Percentiles rank a stretch among this genome's conserved stretches.
phyloP scores from a whole-genome alignment of 305 asterid species.

The Andrographis paniculata region DNA sequence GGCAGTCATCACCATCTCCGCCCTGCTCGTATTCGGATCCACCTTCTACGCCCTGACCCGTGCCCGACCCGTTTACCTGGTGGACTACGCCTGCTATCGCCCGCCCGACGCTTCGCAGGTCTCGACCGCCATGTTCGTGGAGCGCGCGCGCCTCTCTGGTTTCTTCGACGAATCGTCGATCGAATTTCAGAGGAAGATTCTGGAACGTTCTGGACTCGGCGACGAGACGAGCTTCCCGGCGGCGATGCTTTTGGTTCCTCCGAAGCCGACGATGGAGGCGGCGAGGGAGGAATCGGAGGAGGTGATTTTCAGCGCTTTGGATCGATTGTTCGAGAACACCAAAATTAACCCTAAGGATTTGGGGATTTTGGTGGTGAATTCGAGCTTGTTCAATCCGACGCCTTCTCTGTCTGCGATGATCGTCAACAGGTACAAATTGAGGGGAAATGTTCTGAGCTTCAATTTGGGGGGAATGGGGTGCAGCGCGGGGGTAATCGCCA shows the following conservation, averaged over 20 bases:
- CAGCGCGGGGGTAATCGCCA: conserved; percentile 74
- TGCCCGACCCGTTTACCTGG: conserved; percentile 64
- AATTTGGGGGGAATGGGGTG: conserved; percentile 85
- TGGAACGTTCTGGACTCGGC: conserved; percentile 76
- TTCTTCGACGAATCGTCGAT: conserved; percentile 74
- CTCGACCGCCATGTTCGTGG: conserved; percentile 43
- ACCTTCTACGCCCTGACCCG: conserved; percentile 70
- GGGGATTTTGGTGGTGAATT: conserved; percentile 70
- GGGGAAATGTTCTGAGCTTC: conserved; percentile 70
- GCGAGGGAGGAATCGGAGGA: conserved; percentile 83
- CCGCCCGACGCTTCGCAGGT: conserved; percentile 50
- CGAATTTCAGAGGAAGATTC: conserved; percentile 71
- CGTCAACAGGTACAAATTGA: conserved; percentile 72
- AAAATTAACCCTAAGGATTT: conserved; percentile 58
- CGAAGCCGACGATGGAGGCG: conserved; percentile 73
- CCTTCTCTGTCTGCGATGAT: conserved; percentile 79
- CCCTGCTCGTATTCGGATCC: conserved; percentile 69
- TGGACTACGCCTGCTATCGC: conserved; percentile 66
- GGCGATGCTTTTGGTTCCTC: conserved; percentile 77
- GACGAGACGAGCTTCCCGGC: conserved; percentile 76
- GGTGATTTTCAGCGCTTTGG: conserved; percentile 72
- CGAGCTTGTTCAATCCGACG: conserved; percentile 74
- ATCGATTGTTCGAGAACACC: conserved; percentile 50
- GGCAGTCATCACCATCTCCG: conserved; percentile 53
- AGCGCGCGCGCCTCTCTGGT: conserved; percentile 49